phyloP scores from a whole-genome alignment of 2,329 filamentous ascomycete species.

The Curvularia verruculosa region DNA sequence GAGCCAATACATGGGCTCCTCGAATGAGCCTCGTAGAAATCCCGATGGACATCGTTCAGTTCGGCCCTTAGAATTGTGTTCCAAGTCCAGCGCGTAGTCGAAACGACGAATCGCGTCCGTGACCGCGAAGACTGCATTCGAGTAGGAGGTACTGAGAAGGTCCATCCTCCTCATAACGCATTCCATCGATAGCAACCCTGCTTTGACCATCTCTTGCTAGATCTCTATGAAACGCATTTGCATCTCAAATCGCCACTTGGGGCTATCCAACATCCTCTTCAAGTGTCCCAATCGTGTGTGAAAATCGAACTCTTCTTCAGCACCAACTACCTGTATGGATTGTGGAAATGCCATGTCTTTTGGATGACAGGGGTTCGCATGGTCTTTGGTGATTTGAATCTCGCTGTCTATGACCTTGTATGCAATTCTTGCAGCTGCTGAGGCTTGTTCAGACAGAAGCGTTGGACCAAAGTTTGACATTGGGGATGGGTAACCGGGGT shows the following conservation, averaged over 20 bases:
- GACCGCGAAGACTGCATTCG: background rate
- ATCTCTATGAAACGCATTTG: background rate
- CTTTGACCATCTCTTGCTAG: background rate
- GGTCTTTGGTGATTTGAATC: background rate
- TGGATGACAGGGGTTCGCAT: background rate
- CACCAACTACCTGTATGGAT: background rate
- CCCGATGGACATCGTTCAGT: background rate
- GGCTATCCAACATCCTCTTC: background rate
- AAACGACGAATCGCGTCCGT: background rate
- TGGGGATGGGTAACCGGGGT: background rate
- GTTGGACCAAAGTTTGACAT: background rate
- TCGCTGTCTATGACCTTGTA: background rate
- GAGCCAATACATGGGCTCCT: background rate
- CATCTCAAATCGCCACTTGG: background rate
- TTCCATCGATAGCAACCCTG: background rate
- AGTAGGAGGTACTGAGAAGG: background rate
- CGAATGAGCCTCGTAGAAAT: background rate
- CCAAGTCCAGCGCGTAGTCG: background rate
- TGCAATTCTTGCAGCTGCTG: background rate
- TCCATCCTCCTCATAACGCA: background rate
- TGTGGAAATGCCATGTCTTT: background rate
- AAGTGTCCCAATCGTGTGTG: background rate
- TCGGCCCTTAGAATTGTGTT: background rate
- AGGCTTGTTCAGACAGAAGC: background rate
- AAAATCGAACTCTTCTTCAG: background rate